Evolutionary conservation across 305 asterid genomes (phyloP).

Genomic region (Solanum hybrid): DNA sequence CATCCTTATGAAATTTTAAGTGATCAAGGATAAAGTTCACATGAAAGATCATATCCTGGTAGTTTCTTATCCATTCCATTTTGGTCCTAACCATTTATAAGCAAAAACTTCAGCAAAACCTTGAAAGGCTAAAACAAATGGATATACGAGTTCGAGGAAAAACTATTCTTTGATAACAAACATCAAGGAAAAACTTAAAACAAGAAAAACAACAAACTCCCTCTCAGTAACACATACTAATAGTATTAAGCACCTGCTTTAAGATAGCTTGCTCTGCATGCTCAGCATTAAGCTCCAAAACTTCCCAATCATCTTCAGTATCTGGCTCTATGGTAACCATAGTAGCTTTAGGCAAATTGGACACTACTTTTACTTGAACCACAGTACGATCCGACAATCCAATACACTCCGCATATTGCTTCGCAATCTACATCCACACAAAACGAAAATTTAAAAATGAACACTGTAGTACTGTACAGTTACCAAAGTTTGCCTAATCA

Average conservation of each 20-base stretch:
- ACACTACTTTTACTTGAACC: conserved; percentile 56
- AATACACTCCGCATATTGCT: conserved; percentile 84
- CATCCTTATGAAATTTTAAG: background rate
- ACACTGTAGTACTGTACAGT: background rate
- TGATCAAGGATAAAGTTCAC: background rate
- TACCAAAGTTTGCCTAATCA: background rate
- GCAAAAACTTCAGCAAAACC: background rate
- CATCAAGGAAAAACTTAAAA: background rate
- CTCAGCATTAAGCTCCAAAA: conserved; percentile 92
- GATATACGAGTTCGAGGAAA: background rate
- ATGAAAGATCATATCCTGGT: background rate
- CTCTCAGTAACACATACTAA: background rate
- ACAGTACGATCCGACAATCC: conserved; percentile 54
- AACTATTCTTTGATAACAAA: background rate
- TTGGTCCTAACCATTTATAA: background rate
- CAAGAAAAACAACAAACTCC: background rate
- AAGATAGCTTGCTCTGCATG: conserved; percentile 72
- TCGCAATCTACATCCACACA: conserved; percentile 48
- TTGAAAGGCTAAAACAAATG: background rate
- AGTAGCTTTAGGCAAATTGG: conserved; percentile 68
- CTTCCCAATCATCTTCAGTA: conserved; percentile 99
- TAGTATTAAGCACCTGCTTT: conserved; percentile 53
- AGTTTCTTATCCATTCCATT: background rate
- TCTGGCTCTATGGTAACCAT: conserved; percentile 81
- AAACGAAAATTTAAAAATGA: background rate